Evolutionary conservation across 2,329 filamentous ascomycete species (phyloP).

Genomic region (Ceratocystis diversiconidia): DNA sequence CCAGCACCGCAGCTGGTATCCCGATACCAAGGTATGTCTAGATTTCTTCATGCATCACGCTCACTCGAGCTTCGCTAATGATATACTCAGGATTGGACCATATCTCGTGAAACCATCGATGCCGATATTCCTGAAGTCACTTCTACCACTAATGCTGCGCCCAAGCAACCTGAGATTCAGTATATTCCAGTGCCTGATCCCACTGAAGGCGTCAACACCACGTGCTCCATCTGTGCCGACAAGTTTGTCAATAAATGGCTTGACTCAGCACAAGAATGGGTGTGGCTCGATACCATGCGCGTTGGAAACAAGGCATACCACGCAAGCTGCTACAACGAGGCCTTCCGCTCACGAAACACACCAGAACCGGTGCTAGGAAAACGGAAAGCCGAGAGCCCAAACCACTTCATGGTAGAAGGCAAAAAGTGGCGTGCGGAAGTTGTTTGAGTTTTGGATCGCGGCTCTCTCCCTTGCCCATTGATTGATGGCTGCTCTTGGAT

Average conservation of each 20-base stretch:
- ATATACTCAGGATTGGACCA: constrained; percentile 64
- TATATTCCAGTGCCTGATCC: constrained; percentile 80
- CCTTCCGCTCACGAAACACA: constrained; percentile 47
- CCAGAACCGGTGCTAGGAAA: constrained; percentile 53
- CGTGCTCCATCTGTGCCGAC: constrained; percentile 91
- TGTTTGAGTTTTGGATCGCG: constrained; percentile 2
- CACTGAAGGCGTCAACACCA: constrained; percentile 54
- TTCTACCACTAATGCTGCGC: constrained; percentile 29
- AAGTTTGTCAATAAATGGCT: constrained; percentile 86
- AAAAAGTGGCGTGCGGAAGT: constrained; percentile 19
- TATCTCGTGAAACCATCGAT: constrained; percentile 66
- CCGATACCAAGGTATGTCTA: constrained; percentile 61
- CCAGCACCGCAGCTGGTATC: constrained; percentile 87
- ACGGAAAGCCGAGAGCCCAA: constrained; percentile 45
- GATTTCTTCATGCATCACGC: constrained; percentile 17
- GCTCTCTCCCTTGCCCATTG: not conserved
- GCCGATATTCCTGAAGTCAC: constrained; percentile 33
- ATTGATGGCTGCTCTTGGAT: not conserved
- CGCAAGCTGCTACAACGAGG: constrained; percentile 76
- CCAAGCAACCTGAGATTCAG: constrained; percentile 41
- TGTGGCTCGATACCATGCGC: constrained; percentile 80
- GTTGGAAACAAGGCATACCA: constrained; percentile 75
- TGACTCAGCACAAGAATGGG: constrained; percentile 87
- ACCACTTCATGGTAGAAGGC: constrained; percentile 13
- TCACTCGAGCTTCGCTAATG: constrained; percentile 22